phyloP scores from a whole-genome alignment of 768 basidiomycete genomes.

The Dacryopinax spathularia region DNA sequence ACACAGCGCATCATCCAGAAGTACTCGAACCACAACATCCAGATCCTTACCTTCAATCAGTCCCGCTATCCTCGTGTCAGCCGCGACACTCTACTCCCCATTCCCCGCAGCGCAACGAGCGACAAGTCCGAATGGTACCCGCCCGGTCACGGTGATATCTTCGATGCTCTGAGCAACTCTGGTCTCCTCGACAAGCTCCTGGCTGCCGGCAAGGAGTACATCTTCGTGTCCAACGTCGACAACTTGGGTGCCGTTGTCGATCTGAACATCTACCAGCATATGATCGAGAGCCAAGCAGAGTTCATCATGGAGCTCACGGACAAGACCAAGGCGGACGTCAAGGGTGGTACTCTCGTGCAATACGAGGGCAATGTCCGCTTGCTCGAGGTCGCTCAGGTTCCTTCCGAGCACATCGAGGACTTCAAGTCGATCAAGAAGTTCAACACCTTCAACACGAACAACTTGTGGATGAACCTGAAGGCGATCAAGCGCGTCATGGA shows the following conservation, averaged over 20 bases:
- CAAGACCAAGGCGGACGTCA: constrained; percentile 88
- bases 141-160: constrained; percentile 92
- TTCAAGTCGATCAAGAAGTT: constrained; percentile 88
- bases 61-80: constrained; percentile 86
- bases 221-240: constrained; percentile 95
- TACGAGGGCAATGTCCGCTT: constrained; percentile 79
- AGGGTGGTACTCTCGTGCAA: constrained; percentile 80
- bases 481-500: constrained; percentile 86
- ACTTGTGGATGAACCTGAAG: constrained; percentile 65
- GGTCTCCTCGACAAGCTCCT: constrained; percentile 83
- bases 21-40: constrained; percentile 87
- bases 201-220: constrained; percentile 86
- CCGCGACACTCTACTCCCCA: constrained; percentile 77
- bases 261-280: constrained; percentile 57
- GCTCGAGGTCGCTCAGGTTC: constrained; percentile 89
- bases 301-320: constrained; percentile 94
- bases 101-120: constrained; percentile 58
- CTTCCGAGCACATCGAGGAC: constrained; percentile 83
- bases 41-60: constrained; percentile 61
- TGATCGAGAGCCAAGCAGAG: constrained; percentile 67
- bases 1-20: constrained; percentile 94
- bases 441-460: constrained; percentile 87
- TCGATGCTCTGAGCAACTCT: constrained; percentile 80
- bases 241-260: constrained; percentile 88
- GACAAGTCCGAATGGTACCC: constrained; percentile 95